Conservation (phyloP, 106 monocot species). For the Gastrodia elata region DNA sequence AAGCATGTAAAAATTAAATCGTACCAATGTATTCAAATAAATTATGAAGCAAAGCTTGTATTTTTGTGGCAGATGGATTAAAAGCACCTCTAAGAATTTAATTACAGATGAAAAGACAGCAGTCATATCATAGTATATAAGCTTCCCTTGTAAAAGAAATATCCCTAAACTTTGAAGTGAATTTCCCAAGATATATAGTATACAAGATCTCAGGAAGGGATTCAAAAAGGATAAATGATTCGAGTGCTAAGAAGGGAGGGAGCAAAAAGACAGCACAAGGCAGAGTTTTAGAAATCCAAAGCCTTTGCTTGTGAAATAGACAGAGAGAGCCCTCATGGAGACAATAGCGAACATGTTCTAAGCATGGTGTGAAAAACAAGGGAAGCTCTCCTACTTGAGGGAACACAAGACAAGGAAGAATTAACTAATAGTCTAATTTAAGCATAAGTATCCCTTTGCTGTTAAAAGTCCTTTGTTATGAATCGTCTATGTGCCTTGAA, state of each 20-base stretch:
- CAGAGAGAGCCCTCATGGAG: slow-evolving; percentile 22
- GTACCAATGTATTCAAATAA: too few relatives aligned
- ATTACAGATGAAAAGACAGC: not conserved
- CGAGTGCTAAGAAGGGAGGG: not conserved
- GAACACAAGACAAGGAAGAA: slow-evolving; percentile 10
- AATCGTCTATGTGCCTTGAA: not conserved
- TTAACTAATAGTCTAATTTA: not conserved
- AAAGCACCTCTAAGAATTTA: not conserved
- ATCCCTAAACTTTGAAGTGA: too few relatives aligned
- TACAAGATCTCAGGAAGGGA: not conserved
- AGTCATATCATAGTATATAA: slow-evolving; percentile 1
- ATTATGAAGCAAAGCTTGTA: too few relatives aligned
- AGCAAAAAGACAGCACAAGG: slow-evolving; percentile 36
- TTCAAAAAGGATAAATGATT: not conserved
- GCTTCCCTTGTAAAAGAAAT: too few relatives aligned
- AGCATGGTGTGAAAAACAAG: slow-evolving; percentile 59
- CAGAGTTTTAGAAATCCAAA: slow-evolving; percentile 48
- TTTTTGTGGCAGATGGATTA: not conserved
- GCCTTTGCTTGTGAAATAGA: slow-evolving; percentile 79
- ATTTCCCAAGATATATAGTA: not conserved
- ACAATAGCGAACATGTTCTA: slow-evolving; percentile 50
- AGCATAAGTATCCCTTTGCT: not conserved
- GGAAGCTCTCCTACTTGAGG: slow-evolving; percentile 6
- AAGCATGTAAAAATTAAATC: too few relatives aligned
- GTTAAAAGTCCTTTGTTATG: not conserved